Conservation (phyloP, 176 grass and related monocot genomes). For the Avena eriantha region DNA sequence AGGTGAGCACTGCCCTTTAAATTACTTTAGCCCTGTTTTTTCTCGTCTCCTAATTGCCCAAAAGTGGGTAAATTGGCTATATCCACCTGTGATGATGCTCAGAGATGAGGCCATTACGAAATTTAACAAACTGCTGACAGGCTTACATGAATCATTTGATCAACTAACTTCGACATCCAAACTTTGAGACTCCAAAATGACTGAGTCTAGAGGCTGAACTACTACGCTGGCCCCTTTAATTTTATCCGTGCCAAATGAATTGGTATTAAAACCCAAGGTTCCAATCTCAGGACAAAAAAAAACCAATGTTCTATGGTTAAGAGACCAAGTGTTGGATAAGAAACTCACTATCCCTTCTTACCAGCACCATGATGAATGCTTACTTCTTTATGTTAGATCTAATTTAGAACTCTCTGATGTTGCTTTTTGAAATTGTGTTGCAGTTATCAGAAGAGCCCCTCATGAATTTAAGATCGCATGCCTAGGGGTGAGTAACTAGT, state of each 20-base stretch:
- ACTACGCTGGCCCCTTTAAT: background rate
- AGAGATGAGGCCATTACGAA: background rate
- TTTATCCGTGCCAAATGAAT: constrained; percentile 9
- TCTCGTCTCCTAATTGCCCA: background rate
- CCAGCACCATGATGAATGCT: constrained; percentile 18
- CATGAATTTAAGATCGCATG: constrained; percentile 99
- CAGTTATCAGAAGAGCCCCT: constrained; percentile 98
- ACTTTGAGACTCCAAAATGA: background rate
- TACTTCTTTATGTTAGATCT: constrained; percentile 16
- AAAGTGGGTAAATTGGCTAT: background rate
- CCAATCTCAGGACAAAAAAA: background rate
- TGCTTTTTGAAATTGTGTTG: constrained; percentile 47
- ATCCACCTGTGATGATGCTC: background rate
- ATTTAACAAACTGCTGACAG: background rate
- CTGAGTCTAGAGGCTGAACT: background rate
- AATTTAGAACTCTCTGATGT: constrained; percentile 40
- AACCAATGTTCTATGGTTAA: background rate
- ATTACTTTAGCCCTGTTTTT: background rate
- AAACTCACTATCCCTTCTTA: background rate
- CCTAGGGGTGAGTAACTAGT: constrained; percentile 67
- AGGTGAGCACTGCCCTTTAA: constrained; percentile 60
- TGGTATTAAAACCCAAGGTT: background rate
- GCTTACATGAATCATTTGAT: background rate
- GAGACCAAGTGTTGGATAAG: constrained; percentile 23
- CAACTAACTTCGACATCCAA: background rate